A percentile compares a stretch with the other conserved stretches of the same genome.
Evolutionary conservation across 192 early-diverging fungal species (phyloP).

Genomic region (Coemansia sp.): DNA sequence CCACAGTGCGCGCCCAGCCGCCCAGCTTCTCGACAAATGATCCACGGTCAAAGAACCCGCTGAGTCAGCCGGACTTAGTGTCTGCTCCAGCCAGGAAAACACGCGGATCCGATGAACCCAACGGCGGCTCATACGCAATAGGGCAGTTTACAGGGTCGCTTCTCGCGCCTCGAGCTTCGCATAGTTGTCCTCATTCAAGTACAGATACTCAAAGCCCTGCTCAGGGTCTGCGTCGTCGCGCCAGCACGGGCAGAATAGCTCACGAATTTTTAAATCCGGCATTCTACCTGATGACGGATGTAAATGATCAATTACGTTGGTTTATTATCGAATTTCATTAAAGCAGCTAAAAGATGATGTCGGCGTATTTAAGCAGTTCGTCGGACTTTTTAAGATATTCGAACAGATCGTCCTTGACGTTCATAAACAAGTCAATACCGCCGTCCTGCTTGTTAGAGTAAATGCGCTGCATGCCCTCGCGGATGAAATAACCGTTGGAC

Average conservation of each 20-base stretch:
- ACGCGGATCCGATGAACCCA: conserved; percentile 87
- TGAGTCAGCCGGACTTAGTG: conserved; percentile 63
- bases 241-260: conserved; percentile 86
- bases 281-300: too few relatives aligned
- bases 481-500: conserved; percentile 29
- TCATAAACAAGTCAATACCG: conserved; percentile 43
- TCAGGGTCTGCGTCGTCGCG: conserved; percentile 73
- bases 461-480: conserved; percentile 41
- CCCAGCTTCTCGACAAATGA: conserved; percentile 94
- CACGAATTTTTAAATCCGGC: conserved; percentile 51
- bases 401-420: conserved; percentile 32
- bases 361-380: conserved; percentile 28
- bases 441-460: conserved; percentile 42
- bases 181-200: conserved; percentile 75
- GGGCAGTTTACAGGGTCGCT: conserved; percentile 79
- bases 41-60: conserved; percentile 97
- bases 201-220: conserved; percentile 93
- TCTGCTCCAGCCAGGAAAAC: conserved; percentile 82
- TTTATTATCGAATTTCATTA: too few relatives aligned
- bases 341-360: conserved; percentile 29
- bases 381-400: conserved; percentile 11
- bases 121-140: conserved; percentile 80
- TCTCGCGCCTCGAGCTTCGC: conserved; percentile 59
- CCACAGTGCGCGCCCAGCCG: conserved; percentile 97
- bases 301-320: too few relatives aligned